Evolutionary conservation across 2,329 filamentous ascomycete species (phyloP), one percentile per base, ranked within the genome.

Genomic region (Purpureocillium lavendulum): DNA sequence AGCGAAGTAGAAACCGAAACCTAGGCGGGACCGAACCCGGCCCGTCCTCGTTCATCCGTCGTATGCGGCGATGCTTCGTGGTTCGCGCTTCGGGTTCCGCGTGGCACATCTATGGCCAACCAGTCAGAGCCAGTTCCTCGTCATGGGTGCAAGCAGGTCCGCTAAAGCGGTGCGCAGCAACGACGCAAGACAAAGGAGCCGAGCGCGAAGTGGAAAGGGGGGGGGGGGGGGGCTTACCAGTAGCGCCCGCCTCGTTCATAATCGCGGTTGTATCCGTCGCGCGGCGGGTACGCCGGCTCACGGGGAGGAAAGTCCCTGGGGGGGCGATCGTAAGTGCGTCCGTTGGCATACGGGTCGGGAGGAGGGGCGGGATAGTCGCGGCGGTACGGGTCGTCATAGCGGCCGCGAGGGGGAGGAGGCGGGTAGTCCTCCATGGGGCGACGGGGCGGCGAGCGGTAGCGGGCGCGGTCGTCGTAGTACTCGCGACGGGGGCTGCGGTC

Each of bases 401-500:
- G 69, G 49, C 75, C 71, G 46, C 83, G 76, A 47, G 80, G 29
- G 21, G 21, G 21, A 5, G 29, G 78, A 40, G 80, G 78, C 51
- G 66, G 66, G 44, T 94, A 92, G 55, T 94, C 88, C 45, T 89
- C 83, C 47, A 84, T 71, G 33, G 84, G 81, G 16, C 83, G 82
- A 49, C 84, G 82, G 33, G 84, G 84, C 45, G 87, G 87, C 41
- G 86, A 87, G 42, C 87, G 82, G 55, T 89, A 88, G 36, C 82
- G 77, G 52, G 84, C 80, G 56, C 84, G 80, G 47, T 90, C 86
- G 35, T 87, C 82, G 64, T 96, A 94, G 65, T 95, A 94, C 44
- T 90, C 84, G 50, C 87, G 82, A 44, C 84, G 82, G 41, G 84
- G 84, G 55, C 87, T 90, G 53, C 89, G 82, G 56, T 94, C 87